Evolutionary conservation across 2,329 filamentous ascomycete species (phyloP).

Genomic region (Xylariaceae sp.): DNA sequence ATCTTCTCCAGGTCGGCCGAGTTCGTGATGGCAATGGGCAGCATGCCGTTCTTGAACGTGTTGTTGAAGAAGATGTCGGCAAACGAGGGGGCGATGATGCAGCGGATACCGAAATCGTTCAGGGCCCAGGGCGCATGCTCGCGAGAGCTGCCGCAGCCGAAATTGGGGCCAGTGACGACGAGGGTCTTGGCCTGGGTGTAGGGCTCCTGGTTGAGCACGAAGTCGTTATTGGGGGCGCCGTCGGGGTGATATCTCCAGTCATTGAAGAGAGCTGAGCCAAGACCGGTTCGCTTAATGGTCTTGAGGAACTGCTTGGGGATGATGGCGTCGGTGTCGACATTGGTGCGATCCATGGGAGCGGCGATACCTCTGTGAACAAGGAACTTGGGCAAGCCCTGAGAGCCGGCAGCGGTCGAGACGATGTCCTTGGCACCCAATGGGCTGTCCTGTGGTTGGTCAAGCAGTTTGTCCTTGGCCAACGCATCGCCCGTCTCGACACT

Average conservation of each 20-base stretch:
- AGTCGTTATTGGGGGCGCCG: constrained; percentile 69
- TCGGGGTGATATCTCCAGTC: constrained; percentile 72
- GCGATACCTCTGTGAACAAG: constrained; percentile 77
- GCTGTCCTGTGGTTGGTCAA: constrained; percentile 58
- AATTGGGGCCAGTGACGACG: constrained; percentile 87
- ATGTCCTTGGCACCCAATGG: constrained; percentile 59
- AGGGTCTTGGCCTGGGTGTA: constrained; percentile 84
- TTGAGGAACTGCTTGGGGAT: constrained; percentile 99
- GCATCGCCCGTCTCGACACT: constrained; percentile 43
- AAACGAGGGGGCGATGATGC: constrained; percentile 79
- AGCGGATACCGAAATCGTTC: constrained; percentile 92
- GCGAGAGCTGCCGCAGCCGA: constrained; percentile 86
- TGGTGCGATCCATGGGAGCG: constrained; percentile 79
- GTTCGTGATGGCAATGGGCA: constrained; percentile 73
- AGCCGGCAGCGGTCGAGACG: constrained; percentile 40
- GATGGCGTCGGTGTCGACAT: constrained; percentile 98
- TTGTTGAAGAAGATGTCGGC: constrained; percentile 98
- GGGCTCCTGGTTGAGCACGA: constrained; percentile 85
- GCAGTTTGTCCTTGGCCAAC: constrained; percentile 46
- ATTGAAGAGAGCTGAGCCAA: constrained; percentile 83
- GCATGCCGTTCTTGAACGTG: constrained; percentile 99
- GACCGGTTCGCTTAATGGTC: constrained; percentile 95
- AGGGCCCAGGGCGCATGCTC: constrained; percentile 98
- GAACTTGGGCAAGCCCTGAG: constrained; percentile 76
- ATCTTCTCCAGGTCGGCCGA: constrained; percentile 61